These are phyloP conservation scores for Flueggea neowawraea DNA, from an alignment of 441 rosid species.

Conservation along the genomic window DNA sequence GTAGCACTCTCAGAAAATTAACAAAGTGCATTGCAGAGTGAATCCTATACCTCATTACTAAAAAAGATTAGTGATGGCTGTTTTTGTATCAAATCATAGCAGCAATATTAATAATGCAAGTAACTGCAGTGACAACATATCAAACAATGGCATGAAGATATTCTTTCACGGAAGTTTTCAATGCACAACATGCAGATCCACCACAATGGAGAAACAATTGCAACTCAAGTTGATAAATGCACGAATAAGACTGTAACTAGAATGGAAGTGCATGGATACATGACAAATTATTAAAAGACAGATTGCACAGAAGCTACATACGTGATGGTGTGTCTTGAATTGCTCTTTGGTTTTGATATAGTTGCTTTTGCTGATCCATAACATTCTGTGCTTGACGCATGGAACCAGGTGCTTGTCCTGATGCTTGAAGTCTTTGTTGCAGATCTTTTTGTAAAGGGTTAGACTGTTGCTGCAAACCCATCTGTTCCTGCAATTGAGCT, in stretches of 20 bases:
- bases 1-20: too few relatives aligned
- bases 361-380: constrained; percentile 85
- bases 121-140: constrained; percentile 9
- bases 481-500: constrained; percentile 54
- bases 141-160: too few relatives aligned
- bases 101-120: too few relatives aligned
- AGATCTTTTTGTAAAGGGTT: constrained; percentile 63
- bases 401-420: constrained; percentile 74
- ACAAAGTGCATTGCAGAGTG: too few relatives aligned
- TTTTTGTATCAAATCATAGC: too few relatives aligned
- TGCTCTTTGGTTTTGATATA: constrained; percentile 72
- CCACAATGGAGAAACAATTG: too few relatives aligned
- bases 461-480: constrained; percentile 57
- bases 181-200: too few relatives aligned
- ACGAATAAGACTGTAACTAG: not conserved
- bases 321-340: constrained; percentile 80
- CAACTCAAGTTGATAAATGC: not conserved
- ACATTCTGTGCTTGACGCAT: constrained; percentile 77
- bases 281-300: not conserved
- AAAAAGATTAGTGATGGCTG: too few relatives aligned
- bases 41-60: too few relatives aligned
- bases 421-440: constrained; percentile 76
- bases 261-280: constrained; percentile 1
- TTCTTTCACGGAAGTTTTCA: not conserved
- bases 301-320: constrained; percentile 28